Conservation (phyloP, 768 basidiomycete species). For the Mrakia hoshinonis region DNA sequence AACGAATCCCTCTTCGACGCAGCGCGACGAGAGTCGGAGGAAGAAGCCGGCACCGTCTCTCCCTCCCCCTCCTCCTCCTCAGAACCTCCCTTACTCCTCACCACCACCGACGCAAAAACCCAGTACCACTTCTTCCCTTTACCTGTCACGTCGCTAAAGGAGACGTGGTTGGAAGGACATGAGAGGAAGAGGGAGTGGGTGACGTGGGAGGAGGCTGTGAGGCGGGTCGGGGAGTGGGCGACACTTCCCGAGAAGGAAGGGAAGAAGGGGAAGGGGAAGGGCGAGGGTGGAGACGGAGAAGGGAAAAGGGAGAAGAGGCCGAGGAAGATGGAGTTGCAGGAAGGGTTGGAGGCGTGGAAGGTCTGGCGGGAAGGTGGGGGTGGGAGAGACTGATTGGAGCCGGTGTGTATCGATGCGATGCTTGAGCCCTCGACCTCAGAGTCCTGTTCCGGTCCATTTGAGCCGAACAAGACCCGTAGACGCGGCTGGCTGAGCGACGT, state of each 20-base stretch:
- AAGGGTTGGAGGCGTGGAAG: constrained; percentile 12
- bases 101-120: neutral
- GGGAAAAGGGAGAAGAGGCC: neutral
- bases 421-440: too few species aligned
- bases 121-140: constrained; percentile 21
- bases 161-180: constrained; percentile 5
- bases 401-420: too few species aligned
- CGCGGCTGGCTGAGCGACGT: too few species aligned
- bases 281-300: neutral
- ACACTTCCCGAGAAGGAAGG: neutral
- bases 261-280: neutral
- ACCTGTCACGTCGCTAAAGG: neutral
- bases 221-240: constrained; percentile 9
- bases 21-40: constrained; percentile 6
- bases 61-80: neutral
- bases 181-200: constrained; percentile 19
- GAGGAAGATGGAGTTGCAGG: constrained; percentile 12
- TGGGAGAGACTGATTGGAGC: too few species aligned
- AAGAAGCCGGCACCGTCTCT: constrained; percentile 25
- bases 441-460: too few species aligned
- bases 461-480: too few species aligned
- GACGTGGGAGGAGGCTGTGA: neutral
- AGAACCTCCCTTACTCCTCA: neutral
- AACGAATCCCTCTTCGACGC: constrained; percentile 3
- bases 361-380: neutral